A percentile compares a stretch with the other conserved stretches of the same genome.
These are phyloP conservation scores for Mycena indigotica DNA, from an alignment of 768 basidiomycete species.

Conservation along the genomic window DNA sequence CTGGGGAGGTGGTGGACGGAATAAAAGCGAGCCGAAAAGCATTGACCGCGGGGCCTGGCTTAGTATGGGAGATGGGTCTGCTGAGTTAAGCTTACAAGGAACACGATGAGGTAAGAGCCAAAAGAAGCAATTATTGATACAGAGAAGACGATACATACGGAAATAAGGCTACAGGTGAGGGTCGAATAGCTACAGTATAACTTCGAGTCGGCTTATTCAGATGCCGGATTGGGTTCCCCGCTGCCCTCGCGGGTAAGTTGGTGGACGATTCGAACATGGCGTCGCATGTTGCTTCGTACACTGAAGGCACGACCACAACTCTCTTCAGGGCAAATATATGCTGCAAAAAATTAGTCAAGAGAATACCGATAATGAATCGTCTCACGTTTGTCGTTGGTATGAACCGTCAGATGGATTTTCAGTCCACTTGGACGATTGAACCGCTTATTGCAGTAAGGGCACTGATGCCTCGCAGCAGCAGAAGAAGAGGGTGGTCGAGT, in stretches of 20 bases:
- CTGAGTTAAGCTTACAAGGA: background rate
- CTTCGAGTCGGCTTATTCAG: constrained; percentile 14
- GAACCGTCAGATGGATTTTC: constrained; percentile 62
- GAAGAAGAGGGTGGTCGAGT: constrained; percentile 25
- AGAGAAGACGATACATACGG: constrained; percentile 17
- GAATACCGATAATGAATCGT: constrained; percentile 18
- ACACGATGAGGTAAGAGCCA: too few species aligned
- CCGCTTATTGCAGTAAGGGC: constrained; percentile 56
- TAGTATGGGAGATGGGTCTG: background rate
- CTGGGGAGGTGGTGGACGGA: background rate
- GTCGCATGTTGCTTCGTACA: constrained; percentile 71
- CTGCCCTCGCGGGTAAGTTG: constrained; percentile 24
- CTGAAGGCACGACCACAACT: constrained; percentile 69
- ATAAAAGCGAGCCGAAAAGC: background rate
- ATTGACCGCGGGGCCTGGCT: background rate
- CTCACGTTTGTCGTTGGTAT: constrained; percentile 65
- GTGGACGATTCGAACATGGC: constrained; percentile 50
- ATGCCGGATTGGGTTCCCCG: constrained; percentile 21
- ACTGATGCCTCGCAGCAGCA: constrained; percentile 47
- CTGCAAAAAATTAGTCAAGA: constrained; percentile 35
- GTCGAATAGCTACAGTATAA: constrained; percentile 21
- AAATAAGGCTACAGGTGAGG: constrained; percentile 23
- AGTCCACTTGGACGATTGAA: constrained; percentile 62
- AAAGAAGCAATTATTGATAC: constrained; percentile 6
- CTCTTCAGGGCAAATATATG: constrained; percentile 61